phyloP scores from a whole-genome alignment of 2,329 filamentous ascomycete genomes.

The Rhinocladiella mackenziei region DNA sequence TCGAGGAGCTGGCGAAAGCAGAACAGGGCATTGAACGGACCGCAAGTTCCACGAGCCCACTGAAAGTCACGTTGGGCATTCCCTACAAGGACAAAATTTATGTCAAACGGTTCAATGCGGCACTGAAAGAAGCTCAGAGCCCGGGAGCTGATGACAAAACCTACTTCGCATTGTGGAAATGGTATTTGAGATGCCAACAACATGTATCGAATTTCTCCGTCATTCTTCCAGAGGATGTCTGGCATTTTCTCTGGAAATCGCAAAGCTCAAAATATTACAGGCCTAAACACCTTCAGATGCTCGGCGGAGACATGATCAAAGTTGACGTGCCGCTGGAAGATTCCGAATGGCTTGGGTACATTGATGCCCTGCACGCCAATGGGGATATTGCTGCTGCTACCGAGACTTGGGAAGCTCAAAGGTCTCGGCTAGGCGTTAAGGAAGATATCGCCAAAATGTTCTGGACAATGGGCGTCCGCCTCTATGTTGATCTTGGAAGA shows the following conservation, averaged over 20 bases:
- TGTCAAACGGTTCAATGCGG: conserved; percentile 40
- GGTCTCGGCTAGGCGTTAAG: conserved; percentile 12
- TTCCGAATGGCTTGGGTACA: conserved; percentile 60
- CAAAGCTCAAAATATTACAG: conserved; percentile 48
- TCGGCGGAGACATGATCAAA: conserved; percentile 63
- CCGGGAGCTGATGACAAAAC: conserved; percentile 34
- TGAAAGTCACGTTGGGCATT: conserved; percentile 36
- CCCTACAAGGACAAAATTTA: conserved; percentile 38
- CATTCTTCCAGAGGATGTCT: conserved; percentile 57
- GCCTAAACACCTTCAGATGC: conserved; percentile 57
- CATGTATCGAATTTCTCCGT: conserved; percentile 46
- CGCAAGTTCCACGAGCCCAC: conserved; percentile 4
- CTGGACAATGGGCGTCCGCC: conserved; percentile 49
- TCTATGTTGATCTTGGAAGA: conserved; percentile 48
- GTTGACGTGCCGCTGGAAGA: conserved; percentile 54
- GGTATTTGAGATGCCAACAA: conserved; percentile 49
- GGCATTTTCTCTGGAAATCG: conserved; percentile 65
- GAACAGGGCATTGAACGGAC: conserved; percentile 18
- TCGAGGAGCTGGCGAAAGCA: conserved; percentile 36
- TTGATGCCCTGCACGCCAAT: conserved; percentile 64
- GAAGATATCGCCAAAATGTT: conserved; percentile 32
- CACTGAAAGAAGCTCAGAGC: conserved; percentile 34
- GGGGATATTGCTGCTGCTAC: conserved; percentile 59
- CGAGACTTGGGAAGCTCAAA: conserved; percentile 57
- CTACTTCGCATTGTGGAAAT: conserved; percentile 44